Percentiles rank a stretch among this genome's conserved stretches.
These are phyloP conservation scores for Cyberlindnera nakhonratchasimensis DNA, from an alignment of 805 yeast genomes.

Conservation along the genomic window DNA sequence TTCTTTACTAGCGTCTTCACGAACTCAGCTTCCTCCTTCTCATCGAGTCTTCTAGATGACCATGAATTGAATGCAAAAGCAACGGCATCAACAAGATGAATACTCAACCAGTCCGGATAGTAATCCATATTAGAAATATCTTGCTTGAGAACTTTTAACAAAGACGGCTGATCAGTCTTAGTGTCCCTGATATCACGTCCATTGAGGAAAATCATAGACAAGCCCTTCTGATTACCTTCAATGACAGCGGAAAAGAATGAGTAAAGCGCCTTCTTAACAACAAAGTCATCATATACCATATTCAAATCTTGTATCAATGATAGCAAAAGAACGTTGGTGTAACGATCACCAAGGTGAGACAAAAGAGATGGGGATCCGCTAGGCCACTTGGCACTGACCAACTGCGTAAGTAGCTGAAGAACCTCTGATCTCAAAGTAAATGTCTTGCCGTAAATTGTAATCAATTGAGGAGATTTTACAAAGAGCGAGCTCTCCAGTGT, in stretches of 20 bases:
- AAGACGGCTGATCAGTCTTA: conserved; percentile 33
- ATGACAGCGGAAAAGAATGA: conserved; percentile 65
- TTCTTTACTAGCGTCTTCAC: conserved; percentile 34
- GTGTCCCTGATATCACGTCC: conserved; percentile 36
- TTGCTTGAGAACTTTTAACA: conserved; percentile 52
- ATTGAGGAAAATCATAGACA: conserved; percentile 66
- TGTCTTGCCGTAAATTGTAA: conserved; percentile 52
- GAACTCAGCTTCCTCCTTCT: conserved; percentile 31
- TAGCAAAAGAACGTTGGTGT: conserved; percentile 56
- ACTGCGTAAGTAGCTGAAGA: conserved; percentile 51
- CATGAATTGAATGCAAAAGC: conserved; percentile 75
- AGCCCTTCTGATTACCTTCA: conserved; percentile 73
- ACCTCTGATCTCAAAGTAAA: conserved; percentile 47
- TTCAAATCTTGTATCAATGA: conserved; percentile 59
- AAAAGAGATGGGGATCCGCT: conserved; percentile 71
- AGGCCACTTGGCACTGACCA: conserved; percentile 56
- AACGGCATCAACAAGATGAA: conserved; percentile 68
- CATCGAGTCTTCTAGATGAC: conserved; percentile 57
- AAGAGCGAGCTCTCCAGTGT: conserved; percentile 62
- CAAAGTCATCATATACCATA: conserved; percentile 49
- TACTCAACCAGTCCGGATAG: conserved; percentile 60
- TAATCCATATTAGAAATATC: conserved; percentile 49
- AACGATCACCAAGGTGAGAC: conserved; percentile 71
- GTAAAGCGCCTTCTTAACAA: conserved; percentile 52
- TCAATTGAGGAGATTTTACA: conserved; percentile 50